Evolutionary conservation across 768 basidiomycete species (phyloP), one percentile per base, ranked within the genome.

Genomic region (Suillus discolor): DNA sequence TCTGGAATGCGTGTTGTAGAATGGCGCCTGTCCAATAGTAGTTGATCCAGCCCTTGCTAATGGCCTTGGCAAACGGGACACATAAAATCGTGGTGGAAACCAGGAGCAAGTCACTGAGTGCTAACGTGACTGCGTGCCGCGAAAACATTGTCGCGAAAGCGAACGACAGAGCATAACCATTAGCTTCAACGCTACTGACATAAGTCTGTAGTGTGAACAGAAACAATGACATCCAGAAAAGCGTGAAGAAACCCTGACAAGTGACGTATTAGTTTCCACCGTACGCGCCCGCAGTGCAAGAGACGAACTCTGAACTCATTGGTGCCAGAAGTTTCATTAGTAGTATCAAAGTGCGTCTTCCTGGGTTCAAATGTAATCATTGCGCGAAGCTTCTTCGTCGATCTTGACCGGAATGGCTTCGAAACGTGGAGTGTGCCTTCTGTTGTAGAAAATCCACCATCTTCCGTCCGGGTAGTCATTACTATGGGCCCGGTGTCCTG

Each of bases 211-310:
- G 74, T 13, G 89, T 86, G 73, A 94, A 89, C 60, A 97, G 84
- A 71, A 93, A 95, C 69, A 96, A 86, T 25, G 90, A 90, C 63
- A 93, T 88, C 89, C 97, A 99, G 80, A 99, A 99, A 60, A 99
- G 84, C 4, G 92, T 87, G 78, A 95, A 98, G 81, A 99, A 99
- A 1, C 97, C 97, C 90, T 92, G 70, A 28, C 44, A 13, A n/a
- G 36, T 34, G 18, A 63, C 25, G 57, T 12, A 38, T 65, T n/a
- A 31, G 59, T 25, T 53, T 41, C 34, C 13, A 51, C 47, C 18
- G 16, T 42, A 63, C 31, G 51, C 28, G 8, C 61, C 1, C 44
- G 55, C 36, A 18, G 23, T 45, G 31, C n/a, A 15, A 12, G 49
- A 18, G 16, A 55, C 71, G 62, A 75, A 91, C 90, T 67, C 96